Evolutionary conservation across 1,139 yeast genomes (phyloP), one percentile per base, ranked within the genome.

Genomic region (Kluyveromyces sp.): DNA sequence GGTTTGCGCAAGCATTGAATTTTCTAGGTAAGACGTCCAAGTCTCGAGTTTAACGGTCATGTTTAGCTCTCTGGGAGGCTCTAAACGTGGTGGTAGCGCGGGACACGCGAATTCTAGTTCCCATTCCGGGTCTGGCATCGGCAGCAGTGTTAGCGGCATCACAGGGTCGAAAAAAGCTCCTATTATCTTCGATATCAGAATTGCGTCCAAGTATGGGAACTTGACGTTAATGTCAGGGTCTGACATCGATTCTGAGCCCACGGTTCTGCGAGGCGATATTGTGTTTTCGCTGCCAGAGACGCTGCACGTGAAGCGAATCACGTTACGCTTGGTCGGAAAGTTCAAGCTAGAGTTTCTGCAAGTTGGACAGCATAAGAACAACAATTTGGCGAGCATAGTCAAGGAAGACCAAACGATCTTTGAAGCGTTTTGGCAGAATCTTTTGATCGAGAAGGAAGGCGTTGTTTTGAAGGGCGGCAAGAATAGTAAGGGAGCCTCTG

Each of bases 371-470:
- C 69, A 65, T 47, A 58, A 58, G 6, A 61, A 61, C 17, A 69
- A 69, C 1, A 52, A 58, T 6, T 61, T 67, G 3, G 63, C 70
- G 1, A 72, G 73, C 42, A 74, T 74, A 16, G 73, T 75, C 4
- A 67, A 68, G 43, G 84, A 79, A 50, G 70, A 74, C 34, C 60
- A 68, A 12, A 68, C 73, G 30, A 68, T 77, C 1, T 65, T 81
- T 46, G 73, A 73, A 39, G 76, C 74, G 20, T 68, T 65, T 13
- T 82, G 89, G 89, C 70, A 71, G 39, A 81, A 82, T 52, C 60
- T 82, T 20, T 63, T 82, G 36, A 66, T 71, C 3, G 58, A 64
- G 33, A 60, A 74, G 1, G 64, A 70, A 4, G 87, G 86, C 0
- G 51, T 51, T 2, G 59, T 77, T 2, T 52, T 54, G 2, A 68